Evolutionary conservation across 2,329 filamentous ascomycete species (phyloP).

Genomic region (Fusarium nurragi): DNA sequence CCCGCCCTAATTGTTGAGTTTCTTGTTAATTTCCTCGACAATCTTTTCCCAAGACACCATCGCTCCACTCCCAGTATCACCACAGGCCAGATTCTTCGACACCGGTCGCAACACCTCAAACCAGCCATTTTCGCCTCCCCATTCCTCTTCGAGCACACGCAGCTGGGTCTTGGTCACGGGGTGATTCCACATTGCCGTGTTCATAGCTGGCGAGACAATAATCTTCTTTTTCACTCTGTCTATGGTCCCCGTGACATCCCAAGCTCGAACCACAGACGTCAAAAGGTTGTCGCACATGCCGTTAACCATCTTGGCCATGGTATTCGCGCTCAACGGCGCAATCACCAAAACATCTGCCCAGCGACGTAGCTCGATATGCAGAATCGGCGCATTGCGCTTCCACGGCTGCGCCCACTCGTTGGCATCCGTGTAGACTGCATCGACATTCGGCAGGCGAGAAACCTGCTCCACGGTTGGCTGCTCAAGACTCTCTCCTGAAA

Average conservation of each 20-base stretch:
- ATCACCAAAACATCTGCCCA: constrained; percentile 83
- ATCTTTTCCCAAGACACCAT: constrained; percentile 86
- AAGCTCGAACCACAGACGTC: constrained; percentile 79
- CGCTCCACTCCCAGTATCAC: constrained; percentile 81
- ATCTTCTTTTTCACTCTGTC: constrained; percentile 72
- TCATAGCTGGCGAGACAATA: constrained; percentile 84
- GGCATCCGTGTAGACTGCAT: constrained; percentile 82
- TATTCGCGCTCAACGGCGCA: constrained; percentile 84
- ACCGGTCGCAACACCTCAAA: constrained; percentile 77
- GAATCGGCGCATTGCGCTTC: constrained; percentile 79
- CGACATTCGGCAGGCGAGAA: constrained; percentile 72
- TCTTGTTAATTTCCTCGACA: constrained; percentile 69
- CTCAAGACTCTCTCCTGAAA: constrained; percentile 78
- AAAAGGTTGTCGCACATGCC: constrained; percentile 84
- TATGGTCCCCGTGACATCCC: constrained; percentile 78
- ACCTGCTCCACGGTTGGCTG: constrained; percentile 75
- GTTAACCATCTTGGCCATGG: constrained; percentile 81
- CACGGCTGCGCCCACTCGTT: constrained; percentile 86
- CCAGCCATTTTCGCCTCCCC: constrained; percentile 64
- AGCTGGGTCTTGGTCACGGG: constrained; percentile 82
- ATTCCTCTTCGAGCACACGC: constrained; percentile 74
- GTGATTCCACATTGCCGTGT: constrained; percentile 89
- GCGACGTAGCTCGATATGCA: constrained; percentile 88
- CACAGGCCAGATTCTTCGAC: constrained; percentile 83
- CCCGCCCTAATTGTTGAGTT: constrained; percentile 47